Evolutionary conservation across 2,329 filamentous ascomycete species (phyloP), one percentile per base, ranked within the genome.

Genomic region (Claviceps capensis): DNA sequence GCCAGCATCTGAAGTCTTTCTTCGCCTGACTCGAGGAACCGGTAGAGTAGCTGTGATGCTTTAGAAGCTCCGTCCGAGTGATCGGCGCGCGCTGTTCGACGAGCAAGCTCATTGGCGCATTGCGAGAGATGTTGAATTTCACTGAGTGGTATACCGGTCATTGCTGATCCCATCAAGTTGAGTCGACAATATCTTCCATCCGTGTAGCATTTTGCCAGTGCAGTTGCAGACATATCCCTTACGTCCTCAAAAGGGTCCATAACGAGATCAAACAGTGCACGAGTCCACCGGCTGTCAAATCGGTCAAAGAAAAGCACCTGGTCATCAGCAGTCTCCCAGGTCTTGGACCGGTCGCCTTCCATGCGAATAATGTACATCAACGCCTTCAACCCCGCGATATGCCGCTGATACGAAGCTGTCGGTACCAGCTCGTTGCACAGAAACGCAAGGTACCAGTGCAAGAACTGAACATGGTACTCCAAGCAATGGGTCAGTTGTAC

Each of bases 221-320:
- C 68, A 1, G 65, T 66, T 0, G 74, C 70, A 2, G 81, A 75
- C 40, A 70, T 67, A 44, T 77, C 80, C 58, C 91, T 78, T 4
- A 97, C 86, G 65, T 98, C 93, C 53, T 97, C 93, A 61, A 95
- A 98, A 0, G 91, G 88, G 60, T 98, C 87, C 62, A 95, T 74
- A 7, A 95, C 68, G 22, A 95, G 77, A 64, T 95, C 88, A 14
- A 90, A 70, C 6, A 97, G 70, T 4, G 82, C 72, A 47, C 85
- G 74, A 11, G 79, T 67, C 69, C 84, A 79, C 0, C 66, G 72
- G 3, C 59, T 57, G 47, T 78, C 74, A 54, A 75, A 67, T 2
- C 67, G 59, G 47, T 69, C 63, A 47, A 70, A 72, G 51, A 72
- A 69, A 14, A 66, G 63, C 50, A 53, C 57, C 59, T 66, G 72